Base-by-base conservation (phyloP, 2,329 filamentous ascomycete genomes). In the Beauveria sp. region DNA sequence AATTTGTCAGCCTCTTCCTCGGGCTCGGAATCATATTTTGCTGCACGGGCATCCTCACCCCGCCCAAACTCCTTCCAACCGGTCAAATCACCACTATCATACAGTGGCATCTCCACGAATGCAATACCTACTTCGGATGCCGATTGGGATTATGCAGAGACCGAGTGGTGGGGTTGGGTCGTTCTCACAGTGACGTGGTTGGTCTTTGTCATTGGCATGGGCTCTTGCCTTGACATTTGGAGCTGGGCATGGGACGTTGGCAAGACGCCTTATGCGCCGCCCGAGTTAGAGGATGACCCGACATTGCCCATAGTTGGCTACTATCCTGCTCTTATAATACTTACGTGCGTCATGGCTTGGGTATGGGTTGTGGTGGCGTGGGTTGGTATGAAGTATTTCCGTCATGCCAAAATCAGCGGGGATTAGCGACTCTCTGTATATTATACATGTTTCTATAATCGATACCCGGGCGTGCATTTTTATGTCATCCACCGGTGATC, bases 381-480 rank as follows among this genome's bases (percentile, higher is more conserved):
- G 95, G 88, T 98, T 54, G 95, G 95, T 26, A 98, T 99, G 93
- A 99, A 99, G 74, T 98, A 98, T 75, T 99, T 99, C 72, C 87
- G 93, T 68, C 95, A 99, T 79, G 93, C 95, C 40, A 96, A 96
- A 78, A 96, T 98, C 63, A 84, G 79, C 62, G 82, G 82, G 38
- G 83, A 86, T 71, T 90, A 76, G 45, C 55, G 59, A 59, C 12
- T 38, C 8, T 43, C 40, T 26, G 20, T 60, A 50, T 54, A 46
- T 20, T 16, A 38, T 52, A 22, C 24, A 12, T 38, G 9, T 3
- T 18, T 28, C 18, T 49, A 26, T 31, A 12, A 16, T 38, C 5
- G 12, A 51, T 59, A 51, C 34, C 48, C 38, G 34, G 3, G 6
- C 5, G 14, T 34, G 26, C n/a, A 2, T 8, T 20, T 9, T 46